A percentile compares a stretch with the other conserved stretches of the same genome.
phyloP scores from a whole-genome alignment of 2,329 filamentous ascomycete genomes.

The Aspergillus hortae region DNA sequence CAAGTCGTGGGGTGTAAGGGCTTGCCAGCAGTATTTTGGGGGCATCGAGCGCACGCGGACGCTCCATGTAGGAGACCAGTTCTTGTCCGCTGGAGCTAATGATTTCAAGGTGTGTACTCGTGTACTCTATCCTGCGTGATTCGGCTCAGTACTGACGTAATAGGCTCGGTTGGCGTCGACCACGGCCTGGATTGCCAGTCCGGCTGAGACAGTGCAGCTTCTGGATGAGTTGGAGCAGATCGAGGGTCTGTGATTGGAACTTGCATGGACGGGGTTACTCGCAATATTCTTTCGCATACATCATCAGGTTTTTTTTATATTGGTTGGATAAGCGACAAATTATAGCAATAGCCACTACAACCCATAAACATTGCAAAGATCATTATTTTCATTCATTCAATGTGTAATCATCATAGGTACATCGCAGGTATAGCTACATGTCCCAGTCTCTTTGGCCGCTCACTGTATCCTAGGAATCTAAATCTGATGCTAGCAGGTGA shows the following conservation, averaged over 20 bases:
- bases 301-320: too few relatives aligned
- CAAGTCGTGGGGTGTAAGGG: slow-evolving; percentile 91
- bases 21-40: slow-evolving; percentile 88
- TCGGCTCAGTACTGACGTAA: neutral
- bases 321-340: too few relatives aligned
- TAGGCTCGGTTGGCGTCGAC: slow-evolving; percentile 81
- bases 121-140: slow-evolving; percentile 1
- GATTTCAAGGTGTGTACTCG: slow-evolving; percentile 73
- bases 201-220: slow-evolving; percentile 81
- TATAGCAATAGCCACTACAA: too few relatives aligned
- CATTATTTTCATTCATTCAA: slow-evolving; percentile 1
- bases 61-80: slow-evolving; percentile 92
- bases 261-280: neutral
- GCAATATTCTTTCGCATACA: neutral
- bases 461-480: neutral
- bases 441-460: neutral
- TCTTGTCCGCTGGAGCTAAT: slow-evolving; percentile 89
- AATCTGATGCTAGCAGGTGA: too few relatives aligned
- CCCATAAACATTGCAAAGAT: neutral
- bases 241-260: neutral
- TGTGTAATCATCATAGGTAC: neutral
- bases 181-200: slow-evolving; percentile 95
- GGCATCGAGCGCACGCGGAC: slow-evolving; percentile 72
- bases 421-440: neutral
- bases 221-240: slow-evolving; percentile 70